phyloP scores from a whole-genome alignment of 805 yeast species.

The Pichia cephalocereana region DNA sequence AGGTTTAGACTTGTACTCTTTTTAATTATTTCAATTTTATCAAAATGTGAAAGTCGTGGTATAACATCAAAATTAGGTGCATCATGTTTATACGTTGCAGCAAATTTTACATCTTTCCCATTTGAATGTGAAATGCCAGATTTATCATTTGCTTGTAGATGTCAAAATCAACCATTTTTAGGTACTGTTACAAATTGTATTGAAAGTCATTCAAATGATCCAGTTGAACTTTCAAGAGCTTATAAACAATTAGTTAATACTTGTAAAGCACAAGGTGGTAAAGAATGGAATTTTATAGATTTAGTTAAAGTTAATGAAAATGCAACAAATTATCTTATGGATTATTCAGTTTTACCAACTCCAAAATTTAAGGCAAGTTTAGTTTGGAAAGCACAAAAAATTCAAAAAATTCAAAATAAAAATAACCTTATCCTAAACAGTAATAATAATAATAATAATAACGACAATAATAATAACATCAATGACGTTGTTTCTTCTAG shows the following conservation, averaged over 20 bases:
- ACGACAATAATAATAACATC: background rate
- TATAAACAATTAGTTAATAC: constrained; percentile 26
- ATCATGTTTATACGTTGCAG: constrained; percentile 27
- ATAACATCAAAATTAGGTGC: constrained; percentile 29
- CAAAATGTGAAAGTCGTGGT: constrained; percentile 13
- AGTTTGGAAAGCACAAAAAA: constrained; percentile 5
- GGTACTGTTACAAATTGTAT: constrained; percentile 30
- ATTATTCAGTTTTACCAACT: constrained; percentile 7
- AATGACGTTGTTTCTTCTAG: background rate
- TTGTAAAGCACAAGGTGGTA: constrained; percentile 26
- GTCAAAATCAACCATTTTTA: constrained; percentile 25
- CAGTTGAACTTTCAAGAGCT: constrained; percentile 22
- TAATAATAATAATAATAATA: background rate
- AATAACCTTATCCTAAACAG: background rate
- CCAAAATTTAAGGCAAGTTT: constrained; percentile 8
- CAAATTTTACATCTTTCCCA: constrained; percentile 25
- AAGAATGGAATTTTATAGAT: constrained; percentile 20
- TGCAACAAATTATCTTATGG: constrained; percentile 18
- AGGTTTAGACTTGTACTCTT: background rate
- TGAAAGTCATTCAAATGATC: constrained; percentile 22
- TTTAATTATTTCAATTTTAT: background rate
- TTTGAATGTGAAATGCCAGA: constrained; percentile 27
- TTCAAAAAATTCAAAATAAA: background rate
- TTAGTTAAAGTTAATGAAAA: constrained; percentile 22
- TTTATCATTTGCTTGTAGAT: constrained; percentile 27